Percentiles rank a stretch among this genome's conserved stretches.
phyloP scores from a whole-genome alignment of 2,329 filamentous ascomycete genomes.

The Pyrenophora teres region DNA sequence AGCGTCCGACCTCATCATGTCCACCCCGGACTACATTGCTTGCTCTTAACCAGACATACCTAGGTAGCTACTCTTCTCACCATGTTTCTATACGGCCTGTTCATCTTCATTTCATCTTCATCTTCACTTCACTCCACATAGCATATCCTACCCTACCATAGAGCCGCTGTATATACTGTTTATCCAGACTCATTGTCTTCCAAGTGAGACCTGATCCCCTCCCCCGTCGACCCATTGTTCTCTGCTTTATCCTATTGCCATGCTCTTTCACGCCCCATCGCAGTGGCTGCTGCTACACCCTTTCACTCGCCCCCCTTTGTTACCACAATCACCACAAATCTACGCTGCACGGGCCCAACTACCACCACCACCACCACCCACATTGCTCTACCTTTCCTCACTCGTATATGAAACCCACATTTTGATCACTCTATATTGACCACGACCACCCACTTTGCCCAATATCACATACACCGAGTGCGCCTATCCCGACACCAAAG shows the following conservation, averaged over 20 bases:
- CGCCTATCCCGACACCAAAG: too few species aligned
- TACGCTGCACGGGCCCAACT: slow-evolving; percentile 2
- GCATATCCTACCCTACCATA: too few species aligned
- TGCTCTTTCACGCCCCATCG: neutral
- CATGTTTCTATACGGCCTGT: too few species aligned
- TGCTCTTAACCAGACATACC: too few species aligned
- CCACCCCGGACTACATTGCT: too few species aligned
- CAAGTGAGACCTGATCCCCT: neutral
- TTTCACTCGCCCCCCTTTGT: slow-evolving; percentile 3
- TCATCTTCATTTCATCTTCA: too few species aligned
- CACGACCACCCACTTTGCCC: neutral
- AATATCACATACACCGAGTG: neutral
- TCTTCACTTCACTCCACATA: too few species aligned
- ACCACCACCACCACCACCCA: neutral
- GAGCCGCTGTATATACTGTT: neutral
- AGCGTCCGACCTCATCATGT: too few species aligned
- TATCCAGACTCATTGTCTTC: neutral
- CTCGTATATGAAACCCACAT: too few species aligned
- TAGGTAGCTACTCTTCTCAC: too few species aligned
- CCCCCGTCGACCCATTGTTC: neutral
- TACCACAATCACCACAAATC: neutral
- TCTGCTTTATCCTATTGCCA: neutral
- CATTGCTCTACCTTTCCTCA: neutral
- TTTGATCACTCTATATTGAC: too few species aligned
- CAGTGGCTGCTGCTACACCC: too few species aligned